phyloP scores from a whole-genome alignment of 371 early-diverging fungal genomes.

The Spraguea lophii region DNA sequence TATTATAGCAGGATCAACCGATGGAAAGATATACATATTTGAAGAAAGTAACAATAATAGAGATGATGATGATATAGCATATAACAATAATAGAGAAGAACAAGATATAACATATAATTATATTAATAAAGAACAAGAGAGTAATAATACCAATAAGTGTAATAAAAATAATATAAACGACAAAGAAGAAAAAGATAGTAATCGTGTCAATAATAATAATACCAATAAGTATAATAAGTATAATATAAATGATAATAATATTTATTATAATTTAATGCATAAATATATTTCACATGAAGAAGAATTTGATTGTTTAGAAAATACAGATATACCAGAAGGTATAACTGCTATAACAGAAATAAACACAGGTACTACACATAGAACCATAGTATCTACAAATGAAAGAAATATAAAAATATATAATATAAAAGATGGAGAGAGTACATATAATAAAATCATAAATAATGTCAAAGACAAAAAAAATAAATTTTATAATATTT shows the following conservation, averaged over 20 bases:
- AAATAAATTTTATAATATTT: conserved; percentile 3
- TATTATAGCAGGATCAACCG: no score
- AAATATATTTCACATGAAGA: conserved; percentile 8
- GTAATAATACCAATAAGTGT: neutral
- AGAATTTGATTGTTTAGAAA: conserved; percentile 39
- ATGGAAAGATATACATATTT: no score
- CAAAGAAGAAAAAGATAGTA: neutral
- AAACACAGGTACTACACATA: conserved; percentile 24
- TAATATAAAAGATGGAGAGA: no score
- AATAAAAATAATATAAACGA: neutral
- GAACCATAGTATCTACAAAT: conserved; percentile 29
- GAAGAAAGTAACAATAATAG: no score
- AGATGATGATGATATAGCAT: no score
- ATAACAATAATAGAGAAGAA: no score
- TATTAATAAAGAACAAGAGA: no score
- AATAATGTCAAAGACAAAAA: no score
- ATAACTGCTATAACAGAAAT: conserved; percentile 27
- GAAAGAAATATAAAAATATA: conserved; percentile 36
- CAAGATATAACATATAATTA: no score
- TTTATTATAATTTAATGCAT: neutral
- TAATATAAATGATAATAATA: no score
- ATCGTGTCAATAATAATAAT: neutral
- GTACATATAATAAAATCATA: no score
- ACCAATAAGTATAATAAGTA: no score
- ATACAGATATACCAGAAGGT: conserved; percentile 30